phyloP scores from a whole-genome alignment of 2,329 filamentous ascomycete species.

The Ophiostoma angusticollis region DNA sequence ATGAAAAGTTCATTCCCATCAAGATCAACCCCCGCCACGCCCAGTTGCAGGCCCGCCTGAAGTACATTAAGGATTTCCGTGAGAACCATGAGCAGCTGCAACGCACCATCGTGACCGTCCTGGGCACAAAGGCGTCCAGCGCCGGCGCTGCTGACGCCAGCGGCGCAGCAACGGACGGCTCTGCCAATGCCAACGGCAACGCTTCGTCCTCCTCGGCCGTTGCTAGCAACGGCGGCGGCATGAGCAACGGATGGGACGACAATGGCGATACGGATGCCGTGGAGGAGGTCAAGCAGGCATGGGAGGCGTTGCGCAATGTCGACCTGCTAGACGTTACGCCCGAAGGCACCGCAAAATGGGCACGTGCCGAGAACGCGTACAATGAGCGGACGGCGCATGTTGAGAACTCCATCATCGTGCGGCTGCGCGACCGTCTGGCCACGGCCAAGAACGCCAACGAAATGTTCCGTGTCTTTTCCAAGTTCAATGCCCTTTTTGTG shows the following conservation, averaged over 20 bases:
- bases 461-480: constrained; percentile 99
- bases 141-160: constrained; percentile 41
- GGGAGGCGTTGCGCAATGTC: constrained; percentile 85
- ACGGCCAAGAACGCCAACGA: constrained; percentile 96
- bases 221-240: constrained; percentile 50
- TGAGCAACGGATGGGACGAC: constrained; percentile 65
- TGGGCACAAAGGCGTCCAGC: constrained; percentile 54
- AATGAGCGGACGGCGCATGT: constrained; percentile 95
- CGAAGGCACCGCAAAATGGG: constrained; percentile 84
- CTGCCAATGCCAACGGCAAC: constrained; percentile 18
- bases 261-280: constrained; percentile 96
- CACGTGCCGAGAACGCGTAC: constrained; percentile 87
- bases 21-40: constrained; percentile 83
- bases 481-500: constrained; percentile 98
- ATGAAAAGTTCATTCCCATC: constrained; percentile 98
- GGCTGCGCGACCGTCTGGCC: constrained; percentile 79
- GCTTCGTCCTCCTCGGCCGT: constrained; percentile 28
- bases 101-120: constrained; percentile 90
- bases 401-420: constrained; percentile 96
- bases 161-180: constrained; percentile 49
- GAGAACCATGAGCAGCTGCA: constrained; percentile 97
- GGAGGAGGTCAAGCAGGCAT: constrained; percentile 89
- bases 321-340: constrained; percentile 85
- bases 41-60: constrained; percentile 78
- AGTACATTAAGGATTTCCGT: constrained; percentile 88